These are phyloP conservation scores for Diaporthe australafricana DNA, from an alignment of 2,329 filamentous ascomycete genomes.

Conservation along the genomic window DNA sequence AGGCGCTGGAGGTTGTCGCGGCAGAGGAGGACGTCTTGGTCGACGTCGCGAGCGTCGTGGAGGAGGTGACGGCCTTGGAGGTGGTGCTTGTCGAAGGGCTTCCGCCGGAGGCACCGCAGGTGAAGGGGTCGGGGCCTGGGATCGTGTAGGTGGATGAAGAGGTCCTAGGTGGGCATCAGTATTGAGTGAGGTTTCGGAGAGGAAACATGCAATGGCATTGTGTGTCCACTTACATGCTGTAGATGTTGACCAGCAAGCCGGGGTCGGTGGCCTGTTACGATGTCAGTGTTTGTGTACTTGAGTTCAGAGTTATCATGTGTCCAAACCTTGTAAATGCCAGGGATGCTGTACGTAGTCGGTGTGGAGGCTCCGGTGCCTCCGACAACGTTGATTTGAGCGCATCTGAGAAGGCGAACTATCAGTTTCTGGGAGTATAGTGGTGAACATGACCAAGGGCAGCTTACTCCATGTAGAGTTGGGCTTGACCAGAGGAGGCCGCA, in stretches of 20 bases:
- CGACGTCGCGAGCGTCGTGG: slow-evolving; percentile 17
- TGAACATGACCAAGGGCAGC: background rate
- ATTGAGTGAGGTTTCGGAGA: background rate
- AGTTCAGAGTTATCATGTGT: background rate
- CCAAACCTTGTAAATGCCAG: slow-evolving; percentile 32
- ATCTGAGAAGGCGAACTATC: slow-evolving; percentile 23
- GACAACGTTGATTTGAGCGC: slow-evolving; percentile 43
- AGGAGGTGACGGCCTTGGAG: background rate
- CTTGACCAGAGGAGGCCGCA: slow-evolving; percentile 42
- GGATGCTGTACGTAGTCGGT: slow-evolving; percentile 30
- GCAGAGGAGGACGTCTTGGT: slow-evolving; percentile 9
- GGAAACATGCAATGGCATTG: rapidly evolving
- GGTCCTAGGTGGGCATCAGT: slow-evolving; percentile 3
- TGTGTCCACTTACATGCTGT: slow-evolving; percentile 26
- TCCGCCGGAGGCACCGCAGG: slow-evolving; percentile 18
- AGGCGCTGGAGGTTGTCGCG: background rate
- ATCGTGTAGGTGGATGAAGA: slow-evolving; percentile 30
- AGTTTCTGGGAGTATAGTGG: background rate
- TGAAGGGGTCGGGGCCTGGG: slow-evolving; percentile 23
- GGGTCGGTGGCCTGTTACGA: slow-evolving; percentile 23
- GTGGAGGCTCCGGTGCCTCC: slow-evolving; percentile 41
- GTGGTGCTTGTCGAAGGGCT: background rate
- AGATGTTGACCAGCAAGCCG: slow-evolving; percentile 33
- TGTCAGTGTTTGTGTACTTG: background rate
- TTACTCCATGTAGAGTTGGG: slow-evolving; percentile 44